Percentiles rank a stretch among this genome's conserved stretches.
These are phyloP conservation scores for Picea mariana DNA, from an alignment of 83 land plant genomes.

Conservation along the genomic window DNA sequence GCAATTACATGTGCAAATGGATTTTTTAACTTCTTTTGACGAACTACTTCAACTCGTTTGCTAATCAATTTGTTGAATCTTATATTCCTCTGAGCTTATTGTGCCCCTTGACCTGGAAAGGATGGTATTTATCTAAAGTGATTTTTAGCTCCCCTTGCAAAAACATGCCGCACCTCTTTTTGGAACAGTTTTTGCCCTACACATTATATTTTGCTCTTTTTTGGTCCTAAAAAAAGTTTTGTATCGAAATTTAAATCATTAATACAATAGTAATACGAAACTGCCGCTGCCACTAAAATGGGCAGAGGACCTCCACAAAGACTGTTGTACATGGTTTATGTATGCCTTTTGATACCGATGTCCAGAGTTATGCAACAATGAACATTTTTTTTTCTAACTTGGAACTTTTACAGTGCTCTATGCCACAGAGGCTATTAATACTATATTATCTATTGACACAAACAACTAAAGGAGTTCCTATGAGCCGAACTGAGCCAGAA, in stretches of 20 bases:
- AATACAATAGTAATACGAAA: too few relatives aligned
- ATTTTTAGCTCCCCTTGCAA: neutral
- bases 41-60: neutral
- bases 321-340: too few relatives aligned
- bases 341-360: too few relatives aligned
- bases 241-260: neutral
- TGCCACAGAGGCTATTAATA: too few relatives aligned
- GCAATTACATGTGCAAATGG: neutral
- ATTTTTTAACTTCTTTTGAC: neutral
- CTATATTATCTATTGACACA: too few relatives aligned
- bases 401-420: too few relatives aligned
- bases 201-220: neutral
- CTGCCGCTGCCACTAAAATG: too few relatives aligned
- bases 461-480: too few relatives aligned
- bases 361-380: too few relatives aligned
- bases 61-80: neutral
- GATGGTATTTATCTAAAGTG: neutral
- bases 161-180: slow-evolving; percentile 3
- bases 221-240: neutral
- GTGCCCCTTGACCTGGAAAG: neutral
- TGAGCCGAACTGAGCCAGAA: too few relatives aligned
- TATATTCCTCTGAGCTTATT: neutral
- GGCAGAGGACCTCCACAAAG: too few relatives aligned
- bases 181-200: neutral
- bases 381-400: too few relatives aligned